phyloP scores from a whole-genome alignment of 768 basidiomycete species.

The Calocybe gangraenosa region DNA sequence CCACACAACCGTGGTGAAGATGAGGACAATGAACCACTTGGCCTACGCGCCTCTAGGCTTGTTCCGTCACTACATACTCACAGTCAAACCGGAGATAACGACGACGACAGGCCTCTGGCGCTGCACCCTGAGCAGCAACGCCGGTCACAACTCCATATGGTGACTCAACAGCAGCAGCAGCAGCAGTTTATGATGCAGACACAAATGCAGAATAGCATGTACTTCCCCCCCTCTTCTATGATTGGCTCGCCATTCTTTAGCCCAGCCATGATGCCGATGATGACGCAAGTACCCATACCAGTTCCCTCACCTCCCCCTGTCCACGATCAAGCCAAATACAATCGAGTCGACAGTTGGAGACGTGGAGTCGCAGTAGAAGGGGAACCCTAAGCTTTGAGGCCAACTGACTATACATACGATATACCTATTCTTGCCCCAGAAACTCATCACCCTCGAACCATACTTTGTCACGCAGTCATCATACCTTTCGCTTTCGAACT shows the following conservation, averaged over 20 bases:
- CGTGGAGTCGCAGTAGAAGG: slow-evolving; percentile 73
- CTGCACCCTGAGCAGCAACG: slow-evolving; percentile 79
- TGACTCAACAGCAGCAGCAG: slow-evolving; percentile 53
- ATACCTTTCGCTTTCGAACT: not conserved
- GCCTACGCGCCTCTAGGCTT: slow-evolving; percentile 56
- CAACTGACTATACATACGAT: too few relatives aligned
- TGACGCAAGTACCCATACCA: slow-evolving; percentile 38
- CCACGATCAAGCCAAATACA: slow-evolving; percentile 63
- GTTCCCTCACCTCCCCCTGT: slow-evolving; percentile 60
- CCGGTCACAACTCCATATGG: slow-evolving; percentile 60
- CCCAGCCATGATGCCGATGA: slow-evolving; percentile 49
- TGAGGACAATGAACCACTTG: slow-evolving; percentile 72
- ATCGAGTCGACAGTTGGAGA: slow-evolving; percentile 77
- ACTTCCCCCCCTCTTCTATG: slow-evolving; percentile 64
- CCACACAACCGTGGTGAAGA: slow-evolving; percentile 38
- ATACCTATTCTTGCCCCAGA: too few relatives aligned
- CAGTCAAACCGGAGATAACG: slow-evolving; percentile 36
- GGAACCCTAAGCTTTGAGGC: slow-evolving; percentile 25
- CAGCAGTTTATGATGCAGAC: slow-evolving; percentile 68
- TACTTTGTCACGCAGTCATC: slow-evolving; percentile 2
- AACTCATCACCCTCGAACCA: too few relatives aligned
- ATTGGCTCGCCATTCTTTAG: slow-evolving; percentile 68
- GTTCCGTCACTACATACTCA: slow-evolving; percentile 20
- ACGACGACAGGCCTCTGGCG: slow-evolving; percentile 69
- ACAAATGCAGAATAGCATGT: slow-evolving; percentile 72